Evolutionary conservation across 768 basidiomycete genomes (phyloP).

Genomic region (Calvatia gigantea): DNA sequence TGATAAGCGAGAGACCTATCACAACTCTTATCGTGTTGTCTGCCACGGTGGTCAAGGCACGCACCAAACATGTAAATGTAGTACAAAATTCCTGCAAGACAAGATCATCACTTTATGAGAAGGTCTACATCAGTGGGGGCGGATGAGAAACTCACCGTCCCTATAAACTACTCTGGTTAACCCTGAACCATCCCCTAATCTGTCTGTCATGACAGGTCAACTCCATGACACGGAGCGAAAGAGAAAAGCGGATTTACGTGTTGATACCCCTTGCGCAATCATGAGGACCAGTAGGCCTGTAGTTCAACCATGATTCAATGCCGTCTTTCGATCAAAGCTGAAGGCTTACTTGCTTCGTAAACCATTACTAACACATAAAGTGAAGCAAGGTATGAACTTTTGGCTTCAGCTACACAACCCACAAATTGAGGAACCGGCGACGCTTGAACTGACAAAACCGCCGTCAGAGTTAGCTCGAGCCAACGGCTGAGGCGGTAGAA

Average conservation of each 20-base stretch:
- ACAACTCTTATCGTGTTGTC: background rate
- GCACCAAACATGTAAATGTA: background rate
- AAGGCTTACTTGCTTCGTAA: background rate
- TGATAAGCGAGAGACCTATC: background rate
- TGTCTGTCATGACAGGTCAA: background rate
- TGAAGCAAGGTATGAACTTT: background rate
- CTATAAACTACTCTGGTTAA: background rate
- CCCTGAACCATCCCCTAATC: background rate
- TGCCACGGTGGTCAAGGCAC: background rate
- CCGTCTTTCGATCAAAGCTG: too few species aligned
- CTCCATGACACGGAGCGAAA: background rate
- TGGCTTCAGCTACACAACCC: background rate
- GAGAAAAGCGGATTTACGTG: background rate
- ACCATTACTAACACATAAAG: background rate
- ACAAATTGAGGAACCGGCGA: background rate
- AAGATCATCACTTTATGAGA: too few species aligned
- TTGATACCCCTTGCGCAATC: background rate
- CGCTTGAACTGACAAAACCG: background rate
- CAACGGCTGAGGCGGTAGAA: too few species aligned
- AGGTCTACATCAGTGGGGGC: background rate
- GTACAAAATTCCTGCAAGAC: background rate
- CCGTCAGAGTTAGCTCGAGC: background rate
- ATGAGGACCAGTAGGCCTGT: background rate
- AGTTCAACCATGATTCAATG: background rate
- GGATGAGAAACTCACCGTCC: background rate